Evolutionary conservation across 73 alveolate species (phyloP).

Genomic region (Tetrahymena thermophila): DNA sequence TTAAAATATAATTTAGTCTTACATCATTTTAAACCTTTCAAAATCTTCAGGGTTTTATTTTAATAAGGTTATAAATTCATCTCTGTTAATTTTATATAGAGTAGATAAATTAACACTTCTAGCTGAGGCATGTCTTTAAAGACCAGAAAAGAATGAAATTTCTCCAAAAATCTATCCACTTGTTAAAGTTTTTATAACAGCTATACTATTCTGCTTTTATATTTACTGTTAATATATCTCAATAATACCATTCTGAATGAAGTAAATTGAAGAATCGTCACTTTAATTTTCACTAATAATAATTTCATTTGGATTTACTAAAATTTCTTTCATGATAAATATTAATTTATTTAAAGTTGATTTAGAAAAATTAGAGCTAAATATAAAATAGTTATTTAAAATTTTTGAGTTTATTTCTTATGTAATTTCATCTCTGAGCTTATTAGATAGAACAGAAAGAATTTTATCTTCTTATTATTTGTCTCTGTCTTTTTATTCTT

Average conservation of each 20-base stretch:
- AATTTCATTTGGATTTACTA: background rate
- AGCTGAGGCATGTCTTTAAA: conserved; percentile 4
- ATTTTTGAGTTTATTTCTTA: background rate
- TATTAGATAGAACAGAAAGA: background rate
- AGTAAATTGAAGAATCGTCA: background rate
- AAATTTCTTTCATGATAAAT: background rate
- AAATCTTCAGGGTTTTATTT: conserved; percentile 13
- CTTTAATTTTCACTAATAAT: background rate
- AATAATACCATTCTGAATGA: background rate
- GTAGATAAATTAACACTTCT: conserved; percentile 18
- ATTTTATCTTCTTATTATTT: background rate
- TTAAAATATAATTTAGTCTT: background rate
- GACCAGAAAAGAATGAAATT: conserved; percentile 14
- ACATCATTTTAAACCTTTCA: background rate
- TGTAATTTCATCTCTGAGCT: background rate
- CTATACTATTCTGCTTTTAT: background rate
- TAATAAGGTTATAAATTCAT: background rate
- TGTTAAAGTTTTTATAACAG: background rate
- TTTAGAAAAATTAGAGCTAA: background rate
- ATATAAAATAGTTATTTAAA: background rate
- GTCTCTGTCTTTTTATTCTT: background rate
- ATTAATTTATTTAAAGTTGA: background rate
- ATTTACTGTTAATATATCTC: background rate
- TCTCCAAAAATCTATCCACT: background rate
- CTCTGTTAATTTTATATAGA: conserved; percentile 14